Percentiles rank a stretch among this genome's conserved stretches.
phyloP scores from a whole-genome alignment of 2,329 filamentous ascomycete genomes.

The Leptographium radiaticola region DNA sequence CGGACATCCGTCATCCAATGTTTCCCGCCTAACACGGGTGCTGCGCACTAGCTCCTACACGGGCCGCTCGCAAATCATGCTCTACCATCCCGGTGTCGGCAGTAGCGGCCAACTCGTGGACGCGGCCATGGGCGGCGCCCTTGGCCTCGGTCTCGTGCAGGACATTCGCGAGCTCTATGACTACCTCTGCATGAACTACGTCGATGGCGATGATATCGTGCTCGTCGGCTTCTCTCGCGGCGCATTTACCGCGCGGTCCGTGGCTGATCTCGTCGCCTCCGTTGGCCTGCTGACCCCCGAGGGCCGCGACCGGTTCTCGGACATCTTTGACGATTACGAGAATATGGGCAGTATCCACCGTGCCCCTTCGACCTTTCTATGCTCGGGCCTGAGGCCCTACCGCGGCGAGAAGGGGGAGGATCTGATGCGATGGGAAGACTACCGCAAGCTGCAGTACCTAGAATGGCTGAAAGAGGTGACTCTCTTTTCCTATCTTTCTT shows the following conservation, averaged over 20 bases:
- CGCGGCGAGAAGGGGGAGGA: conserved; percentile 14
- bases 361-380: conserved; percentile 13
- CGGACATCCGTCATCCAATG: conserved; percentile 6
- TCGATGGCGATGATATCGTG: conserved; percentile 22
- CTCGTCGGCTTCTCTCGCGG: conserved; percentile 26
- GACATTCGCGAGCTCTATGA: conserved; percentile 24
- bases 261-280: conserved; percentile 23
- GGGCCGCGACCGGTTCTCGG: conserved; percentile 28
- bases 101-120: conserved; percentile 17
- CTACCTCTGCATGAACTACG: conserved; percentile 25
- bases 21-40: conserved; percentile 8
- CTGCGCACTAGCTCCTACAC: conserved; percentile 5
- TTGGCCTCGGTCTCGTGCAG: conserved; percentile 20
- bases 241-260: conserved; percentile 26
- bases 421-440: conserved; percentile 20
- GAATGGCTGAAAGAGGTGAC: conserved; percentile 21
- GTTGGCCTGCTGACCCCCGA: conserved; percentile 28
- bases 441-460: conserved; percentile 22
- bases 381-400: conserved; percentile 14
- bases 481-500: neutral
- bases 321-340: conserved; percentile 26
- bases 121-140: conserved; percentile 18
- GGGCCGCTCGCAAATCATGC: conserved; percentile 18
- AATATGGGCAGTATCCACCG: conserved; percentile 17
- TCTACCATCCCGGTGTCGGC: conserved; percentile 20